These are phyloP conservation scores for Tulasnella sp. DNA, from an alignment of 768 basidiomycete genomes.

Conservation along the genomic window DNA sequence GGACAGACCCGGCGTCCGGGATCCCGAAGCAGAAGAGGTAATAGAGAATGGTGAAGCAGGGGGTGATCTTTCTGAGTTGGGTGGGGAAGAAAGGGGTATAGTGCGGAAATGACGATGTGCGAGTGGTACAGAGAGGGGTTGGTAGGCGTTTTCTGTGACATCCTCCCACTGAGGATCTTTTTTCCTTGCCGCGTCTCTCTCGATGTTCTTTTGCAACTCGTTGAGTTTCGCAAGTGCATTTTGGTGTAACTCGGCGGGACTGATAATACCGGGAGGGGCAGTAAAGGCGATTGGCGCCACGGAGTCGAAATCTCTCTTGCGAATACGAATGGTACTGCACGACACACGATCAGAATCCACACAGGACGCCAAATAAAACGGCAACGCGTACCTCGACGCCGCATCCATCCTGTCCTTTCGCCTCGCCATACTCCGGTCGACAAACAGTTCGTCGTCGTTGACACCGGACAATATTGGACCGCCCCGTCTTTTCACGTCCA, in stretches of 20 bases:
- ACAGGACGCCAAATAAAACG: not conserved
- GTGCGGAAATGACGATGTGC: conserved; percentile 57
- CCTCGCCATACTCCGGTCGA: conserved; percentile 76
- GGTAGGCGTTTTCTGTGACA: conserved; percentile 66
- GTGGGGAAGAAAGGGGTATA: conserved; percentile 28
- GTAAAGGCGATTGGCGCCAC: not conserved
- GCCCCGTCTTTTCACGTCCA: conserved; percentile 60
- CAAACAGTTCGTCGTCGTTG: conserved; percentile 54
- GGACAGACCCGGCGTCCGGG: conserved; percentile 26
- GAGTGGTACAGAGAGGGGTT: conserved; percentile 45
- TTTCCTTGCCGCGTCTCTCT: conserved; percentile 45
- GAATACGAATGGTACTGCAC: not conserved
- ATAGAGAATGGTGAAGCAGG: conserved; percentile 15
- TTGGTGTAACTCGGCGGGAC: conserved; percentile 27
- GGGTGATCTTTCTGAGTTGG: not conserved
- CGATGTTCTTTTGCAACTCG: conserved; percentile 48
- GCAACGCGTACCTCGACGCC: no score
- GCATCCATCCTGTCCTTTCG: no score
- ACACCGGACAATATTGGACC: conserved; percentile 24
- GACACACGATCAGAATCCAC: no score
- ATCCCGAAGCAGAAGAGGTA: conserved; percentile 16
- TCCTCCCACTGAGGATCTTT: conserved; percentile 86
- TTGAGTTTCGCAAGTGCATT: conserved; percentile 23
- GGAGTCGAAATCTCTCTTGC: conserved; percentile 16
- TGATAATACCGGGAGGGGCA: not conserved